Percentiles rank a stretch among this genome's conserved stretches.
These are phyloP conservation scores for Rhynchosporium graminicola DNA, from an alignment of 2,329 filamentous ascomycete genomes.

Conservation along the genomic window DNA sequence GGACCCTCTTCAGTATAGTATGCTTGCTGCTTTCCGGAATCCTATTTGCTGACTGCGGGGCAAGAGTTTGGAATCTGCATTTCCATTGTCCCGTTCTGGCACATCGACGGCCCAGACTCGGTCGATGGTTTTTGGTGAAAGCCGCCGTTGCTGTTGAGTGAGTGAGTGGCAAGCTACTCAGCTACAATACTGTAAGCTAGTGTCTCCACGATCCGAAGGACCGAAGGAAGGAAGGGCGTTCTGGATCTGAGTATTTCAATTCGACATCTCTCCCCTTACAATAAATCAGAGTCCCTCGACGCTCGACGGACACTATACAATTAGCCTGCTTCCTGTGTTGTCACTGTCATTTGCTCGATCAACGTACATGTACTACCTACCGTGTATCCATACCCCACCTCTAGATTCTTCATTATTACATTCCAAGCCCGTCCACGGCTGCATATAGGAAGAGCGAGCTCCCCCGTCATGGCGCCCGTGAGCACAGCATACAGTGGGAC, in stretches of 20 bases:
- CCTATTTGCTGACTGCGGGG: constrained; percentile 35
- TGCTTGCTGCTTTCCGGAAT: constrained; percentile 20
- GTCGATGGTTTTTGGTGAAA: not conserved
- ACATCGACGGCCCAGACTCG: constrained; percentile 14
- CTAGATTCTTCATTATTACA: constrained; percentile 15
- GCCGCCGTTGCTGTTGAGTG: constrained; percentile 22
- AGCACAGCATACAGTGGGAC: constrained; percentile 23
- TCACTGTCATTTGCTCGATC: constrained; percentile 5
- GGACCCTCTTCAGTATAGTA: constrained; percentile 1
- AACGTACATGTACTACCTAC: constrained; percentile 14
- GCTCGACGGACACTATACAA: constrained; percentile 29
- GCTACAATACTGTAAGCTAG: not conserved
- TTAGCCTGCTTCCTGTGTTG: constrained; percentile 20
- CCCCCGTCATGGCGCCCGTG: constrained; percentile 23
- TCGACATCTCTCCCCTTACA: constrained; percentile 15
- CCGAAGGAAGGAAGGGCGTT: constrained; percentile 12
- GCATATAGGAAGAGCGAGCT: constrained; percentile 20
- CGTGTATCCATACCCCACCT: constrained; percentile 17
- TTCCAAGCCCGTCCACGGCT: constrained; percentile 13
- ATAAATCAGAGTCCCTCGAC: constrained; percentile 18
- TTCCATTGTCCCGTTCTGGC: constrained; percentile 31
- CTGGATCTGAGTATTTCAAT: constrained; percentile 17
- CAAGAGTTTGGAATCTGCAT: constrained; percentile 20
- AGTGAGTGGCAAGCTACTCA: constrained; percentile 7
- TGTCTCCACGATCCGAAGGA: constrained; percentile 21